Evolutionary conservation across 805 yeast genomes (phyloP).

Genomic region (Candida orba): DNA sequence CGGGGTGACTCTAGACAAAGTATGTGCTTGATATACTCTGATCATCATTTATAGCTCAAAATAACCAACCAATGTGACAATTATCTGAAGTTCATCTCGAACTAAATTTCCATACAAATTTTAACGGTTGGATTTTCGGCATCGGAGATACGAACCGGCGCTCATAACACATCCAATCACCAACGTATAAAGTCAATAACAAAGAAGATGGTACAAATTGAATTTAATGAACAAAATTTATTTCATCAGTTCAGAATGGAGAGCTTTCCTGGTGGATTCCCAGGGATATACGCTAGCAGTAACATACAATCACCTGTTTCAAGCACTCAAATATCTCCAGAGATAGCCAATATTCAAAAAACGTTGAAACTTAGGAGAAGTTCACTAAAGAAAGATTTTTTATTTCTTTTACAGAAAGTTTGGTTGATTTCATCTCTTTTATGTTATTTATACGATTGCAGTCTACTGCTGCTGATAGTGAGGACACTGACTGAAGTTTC

Average conservation of each 20-base stretch:
- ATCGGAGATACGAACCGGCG: no score
- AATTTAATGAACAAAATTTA: no score
- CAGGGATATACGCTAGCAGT: neutral
- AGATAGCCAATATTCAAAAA: conserved; percentile 4
- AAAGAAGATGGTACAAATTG: no score
- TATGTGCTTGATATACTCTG: neutral
- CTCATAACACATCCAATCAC: no score
- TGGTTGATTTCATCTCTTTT: conserved; percentile 8
- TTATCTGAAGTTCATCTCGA: no score
- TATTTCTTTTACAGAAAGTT: conserved; percentile 2
- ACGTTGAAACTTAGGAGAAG: conserved; percentile 12
- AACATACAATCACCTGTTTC: no score
- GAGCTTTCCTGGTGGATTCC: conserved; percentile 19
- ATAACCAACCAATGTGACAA: no score
- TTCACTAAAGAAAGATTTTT: conserved; percentile 11
- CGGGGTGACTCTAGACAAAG: neutral
- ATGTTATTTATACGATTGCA: conserved; percentile 22
- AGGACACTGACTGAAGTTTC: conserved; percentile 12
- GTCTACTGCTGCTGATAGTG: conserved; percentile 14
- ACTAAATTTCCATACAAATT: no score
- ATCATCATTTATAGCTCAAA: no score
- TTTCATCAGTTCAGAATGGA: conserved; percentile 9
- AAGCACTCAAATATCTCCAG: conserved; percentile 1
- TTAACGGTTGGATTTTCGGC: no score
- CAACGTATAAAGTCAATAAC: no score